Percentiles rank a stretch among this genome's conserved stretches.
phyloP scores from a whole-genome alignment of 2,329 filamentous ascomycete genomes.

The Fusarium miscanthi region DNA sequence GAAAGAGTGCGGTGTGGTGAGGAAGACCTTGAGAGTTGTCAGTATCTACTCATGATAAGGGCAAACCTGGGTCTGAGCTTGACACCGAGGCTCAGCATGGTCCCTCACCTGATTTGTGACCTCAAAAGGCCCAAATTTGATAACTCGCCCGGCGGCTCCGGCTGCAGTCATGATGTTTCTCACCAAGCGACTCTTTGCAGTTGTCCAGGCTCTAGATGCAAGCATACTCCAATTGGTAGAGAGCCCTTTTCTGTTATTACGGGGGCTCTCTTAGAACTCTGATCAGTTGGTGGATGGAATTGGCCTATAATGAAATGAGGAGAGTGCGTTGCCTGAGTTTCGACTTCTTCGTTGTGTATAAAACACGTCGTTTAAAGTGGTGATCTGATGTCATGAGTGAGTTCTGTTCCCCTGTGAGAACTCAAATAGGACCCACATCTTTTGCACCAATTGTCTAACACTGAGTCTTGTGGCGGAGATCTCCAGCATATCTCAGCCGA shows the following conservation, averaged over 20 bases:
- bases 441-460: slow-evolving; percentile 37
- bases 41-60: not conserved
- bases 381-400: slow-evolving; percentile 42
- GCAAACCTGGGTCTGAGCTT: not conserved
- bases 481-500: not conserved
- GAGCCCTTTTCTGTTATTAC: not conserved
- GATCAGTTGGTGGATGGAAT: not conserved
- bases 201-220: slow-evolving; percentile 24
- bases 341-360: not conserved
- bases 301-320: not conserved
- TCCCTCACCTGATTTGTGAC: slow-evolving; percentile 76
- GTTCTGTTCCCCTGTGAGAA: slow-evolving; percentile 15
- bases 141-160: slow-evolving; percentile 36
- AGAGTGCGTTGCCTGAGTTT: not conserved
- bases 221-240: slow-evolving; percentile 37
- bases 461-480: not conserved
- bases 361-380: slow-evolving; percentile 5
- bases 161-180: slow-evolving; percentile 49
- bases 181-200: slow-evolving; percentile 11
- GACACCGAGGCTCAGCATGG: not conserved
- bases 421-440: slow-evolving; percentile 27
- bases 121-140: slow-evolving; percentile 81
- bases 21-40: slow-evolving; percentile 77
- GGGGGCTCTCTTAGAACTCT: accelerated
- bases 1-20: slow-evolving; percentile 81